Evolutionary conservation across 1,139 yeast genomes (phyloP).

Genomic region (Debaryomyces coudertii): DNA sequence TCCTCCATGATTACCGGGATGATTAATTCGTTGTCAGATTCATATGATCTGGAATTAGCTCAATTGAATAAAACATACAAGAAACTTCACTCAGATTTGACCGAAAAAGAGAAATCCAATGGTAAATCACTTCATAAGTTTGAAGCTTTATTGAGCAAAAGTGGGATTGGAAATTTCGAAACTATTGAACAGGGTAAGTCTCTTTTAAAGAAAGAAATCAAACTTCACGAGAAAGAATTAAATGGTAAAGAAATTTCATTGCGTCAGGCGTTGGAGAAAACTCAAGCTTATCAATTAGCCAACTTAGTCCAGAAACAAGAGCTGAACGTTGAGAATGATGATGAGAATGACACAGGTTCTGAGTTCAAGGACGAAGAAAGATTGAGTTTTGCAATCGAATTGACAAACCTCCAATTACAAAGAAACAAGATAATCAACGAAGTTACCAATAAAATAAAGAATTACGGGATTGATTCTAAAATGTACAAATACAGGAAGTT

Average conservation of each 20-base stretch:
- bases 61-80: slow-evolving; percentile 25
- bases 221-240: slow-evolving; percentile 32
- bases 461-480: slow-evolving; percentile 51
- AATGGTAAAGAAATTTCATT: slow-evolving; percentile 39
- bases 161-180: slow-evolving; percentile 30
- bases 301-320: slow-evolving; percentile 33
- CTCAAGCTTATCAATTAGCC: slow-evolving; percentile 36
- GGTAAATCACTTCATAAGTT: slow-evolving; percentile 20
- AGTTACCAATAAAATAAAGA: slow-evolving; percentile 40
- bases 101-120: slow-evolving; percentile 24
- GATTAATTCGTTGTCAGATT: slow-evolving; percentile 48
- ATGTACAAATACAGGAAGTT: slow-evolving; percentile 81
- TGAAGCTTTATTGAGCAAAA: slow-evolving; percentile 21
- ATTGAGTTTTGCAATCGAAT: slow-evolving; percentile 37
- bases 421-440: slow-evolving; percentile 48
- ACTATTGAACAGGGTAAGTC: slow-evolving; percentile 35
- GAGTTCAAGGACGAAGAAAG: slow-evolving; percentile 26
- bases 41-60: slow-evolving; percentile 34
- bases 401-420: slow-evolving; percentile 56
- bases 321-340: slow-evolving; percentile 16
- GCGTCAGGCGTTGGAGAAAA: slow-evolving; percentile 28
- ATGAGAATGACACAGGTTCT: slow-evolving; percentile 18
- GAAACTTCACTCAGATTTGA: slow-evolving; percentile 23
- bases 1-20: slow-evolving; percentile 43
- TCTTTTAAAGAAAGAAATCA: slow-evolving; percentile 25